Conservation (phyloP, 2,329 filamentous ascomycete genomes). For the Ceratocystis papillata region DNA sequence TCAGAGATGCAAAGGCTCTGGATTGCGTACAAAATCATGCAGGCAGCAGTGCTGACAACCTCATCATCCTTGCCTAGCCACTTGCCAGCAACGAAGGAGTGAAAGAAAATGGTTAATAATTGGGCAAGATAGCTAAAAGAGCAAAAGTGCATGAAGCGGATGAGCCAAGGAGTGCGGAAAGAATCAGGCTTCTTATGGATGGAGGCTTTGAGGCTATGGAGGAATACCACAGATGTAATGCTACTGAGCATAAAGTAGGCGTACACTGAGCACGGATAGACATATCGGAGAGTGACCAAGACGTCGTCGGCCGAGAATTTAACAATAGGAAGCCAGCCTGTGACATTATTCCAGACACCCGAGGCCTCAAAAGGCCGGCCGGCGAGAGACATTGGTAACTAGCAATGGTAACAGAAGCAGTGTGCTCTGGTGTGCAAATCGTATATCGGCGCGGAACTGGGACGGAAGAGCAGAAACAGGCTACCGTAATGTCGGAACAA, state of each 20-base stretch:
- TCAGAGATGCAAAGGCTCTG: constrained; percentile 46
- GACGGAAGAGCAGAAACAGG: not conserved
- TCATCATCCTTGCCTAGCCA: constrained; percentile 40
- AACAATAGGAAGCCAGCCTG: not conserved
- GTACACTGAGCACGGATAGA: constrained; percentile 47
- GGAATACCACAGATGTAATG: constrained; percentile 41
- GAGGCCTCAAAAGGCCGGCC: not conserved
- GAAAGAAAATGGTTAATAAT: constrained; percentile 34
- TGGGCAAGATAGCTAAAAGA: constrained; percentile 39
- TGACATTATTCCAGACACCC: not conserved
- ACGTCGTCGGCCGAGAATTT: constrained; percentile 10
- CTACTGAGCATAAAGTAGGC: constrained; percentile 46
- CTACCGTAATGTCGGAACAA: not conserved
- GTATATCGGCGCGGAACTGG: not conserved
- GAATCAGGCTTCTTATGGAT: constrained; percentile 31
- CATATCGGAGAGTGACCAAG: constrained; percentile 38
- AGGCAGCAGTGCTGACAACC: constrained; percentile 49
- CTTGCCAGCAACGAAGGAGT: constrained; percentile 30
- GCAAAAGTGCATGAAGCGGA: constrained; percentile 15
- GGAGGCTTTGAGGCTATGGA: constrained; percentile 38
- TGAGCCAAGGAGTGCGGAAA: constrained; percentile 32
- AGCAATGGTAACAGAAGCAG: not conserved
- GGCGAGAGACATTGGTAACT: constrained; percentile 4
- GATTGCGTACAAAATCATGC: constrained; percentile 52
- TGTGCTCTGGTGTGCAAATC: not conserved